A percentile compares a stretch with the other conserved stretches of the same genome.
These are phyloP conservation scores for Solanum dulcamara DNA, from an alignment of 257 asterid genomes.

Conservation along the genomic window DNA sequence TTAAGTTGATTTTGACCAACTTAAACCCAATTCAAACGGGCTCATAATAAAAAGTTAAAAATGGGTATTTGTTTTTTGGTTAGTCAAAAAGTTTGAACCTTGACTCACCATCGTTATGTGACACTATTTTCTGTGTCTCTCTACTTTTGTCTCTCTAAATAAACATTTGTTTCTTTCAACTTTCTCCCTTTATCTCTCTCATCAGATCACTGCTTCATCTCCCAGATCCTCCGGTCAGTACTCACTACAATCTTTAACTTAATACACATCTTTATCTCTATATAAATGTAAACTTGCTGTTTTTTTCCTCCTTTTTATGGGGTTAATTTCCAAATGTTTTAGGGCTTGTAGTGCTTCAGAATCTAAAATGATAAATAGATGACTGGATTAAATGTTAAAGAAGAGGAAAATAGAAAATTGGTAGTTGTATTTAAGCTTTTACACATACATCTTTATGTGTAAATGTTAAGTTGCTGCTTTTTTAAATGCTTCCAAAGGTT, in stretches of 20 bases:
- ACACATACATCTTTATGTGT: background rate
- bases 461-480: background rate
- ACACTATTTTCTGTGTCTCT: background rate
- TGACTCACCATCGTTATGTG: background rate
- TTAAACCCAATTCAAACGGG: too few relatives aligned
- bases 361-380: background rate
- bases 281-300: background rate
- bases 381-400: background rate
- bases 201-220: slow-evolving; percentile 12
- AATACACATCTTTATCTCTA: background rate
- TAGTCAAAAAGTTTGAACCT: slow-evolving; percentile 3
- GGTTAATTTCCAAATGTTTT: background rate
- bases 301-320: background rate
- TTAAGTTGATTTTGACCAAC: too few relatives aligned
- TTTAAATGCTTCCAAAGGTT: background rate
- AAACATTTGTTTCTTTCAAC: background rate
- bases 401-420: background rate
- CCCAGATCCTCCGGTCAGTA: slow-evolving; percentile 17
- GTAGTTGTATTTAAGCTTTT: background rate
- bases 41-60: background rate
- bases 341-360: background rate
- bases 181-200: background rate
- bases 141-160: background rate
- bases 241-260: background rate
- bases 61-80: background rate